These are phyloP conservation scores for Plectosphaerella cucumerina DNA, from an alignment of 2,329 filamentous ascomycete species.

Conservation along the genomic window DNA sequence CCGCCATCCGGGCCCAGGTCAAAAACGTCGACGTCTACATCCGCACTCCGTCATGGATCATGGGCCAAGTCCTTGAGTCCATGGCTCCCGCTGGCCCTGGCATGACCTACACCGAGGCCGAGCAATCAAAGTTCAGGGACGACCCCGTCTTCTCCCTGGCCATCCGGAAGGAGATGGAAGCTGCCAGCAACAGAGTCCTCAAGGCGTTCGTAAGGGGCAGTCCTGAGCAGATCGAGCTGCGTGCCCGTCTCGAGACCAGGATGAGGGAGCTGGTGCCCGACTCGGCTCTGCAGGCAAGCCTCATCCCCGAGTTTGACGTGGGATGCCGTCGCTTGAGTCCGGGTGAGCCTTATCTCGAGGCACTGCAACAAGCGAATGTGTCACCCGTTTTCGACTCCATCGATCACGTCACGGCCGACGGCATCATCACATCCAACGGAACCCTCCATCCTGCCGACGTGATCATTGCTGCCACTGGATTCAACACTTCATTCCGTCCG, in stretches of 20 bases:
- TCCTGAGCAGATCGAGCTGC: constrained; percentile 32
- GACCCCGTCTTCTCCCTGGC: constrained; percentile 5
- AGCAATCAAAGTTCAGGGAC: background rate
- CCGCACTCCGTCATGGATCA: constrained; percentile 29
- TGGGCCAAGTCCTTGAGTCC: constrained; percentile 21
- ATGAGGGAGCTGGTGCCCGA: constrained; percentile 36
- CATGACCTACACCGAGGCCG: constrained; percentile 13
- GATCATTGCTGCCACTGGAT: constrained; percentile 17
- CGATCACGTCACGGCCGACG: constrained; percentile 2
- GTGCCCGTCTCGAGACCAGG: constrained; percentile 27
- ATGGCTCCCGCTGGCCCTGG: constrained; percentile 23
- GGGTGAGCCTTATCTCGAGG: constrained; percentile 13
- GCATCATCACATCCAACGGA: constrained; percentile 8
- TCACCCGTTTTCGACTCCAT: constrained; percentile 15
- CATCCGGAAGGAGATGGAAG: constrained; percentile 1
- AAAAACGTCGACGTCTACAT: constrained; percentile 26
- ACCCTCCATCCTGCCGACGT: background rate
- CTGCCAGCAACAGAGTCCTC: background rate
- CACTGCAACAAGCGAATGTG: constrained; percentile 16
- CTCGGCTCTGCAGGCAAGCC: constrained; percentile 13
- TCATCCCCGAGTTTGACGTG: constrained; percentile 14
- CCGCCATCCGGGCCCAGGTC: constrained; percentile 7
- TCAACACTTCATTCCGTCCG: constrained; percentile 20
- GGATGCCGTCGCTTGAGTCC: constrained; percentile 16
- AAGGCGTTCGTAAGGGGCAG: constrained; percentile 15